Conservation (phyloP, 176 grass and related monocot species). For the Bolboschoenus planiculmis region DNA sequence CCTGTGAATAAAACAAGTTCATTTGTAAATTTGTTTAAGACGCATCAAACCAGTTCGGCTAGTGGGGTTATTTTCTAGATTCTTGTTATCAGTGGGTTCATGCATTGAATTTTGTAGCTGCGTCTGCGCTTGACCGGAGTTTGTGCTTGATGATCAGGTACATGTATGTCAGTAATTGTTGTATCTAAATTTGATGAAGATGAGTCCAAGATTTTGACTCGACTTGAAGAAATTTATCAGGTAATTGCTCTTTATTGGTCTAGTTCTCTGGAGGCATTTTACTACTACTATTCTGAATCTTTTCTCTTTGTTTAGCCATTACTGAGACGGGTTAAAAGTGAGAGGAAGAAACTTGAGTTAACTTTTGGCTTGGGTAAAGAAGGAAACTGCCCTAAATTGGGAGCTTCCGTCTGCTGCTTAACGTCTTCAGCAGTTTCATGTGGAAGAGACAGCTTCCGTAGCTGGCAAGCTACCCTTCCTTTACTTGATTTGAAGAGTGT, state of each 20-base stretch:
- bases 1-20: background rate
- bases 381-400: constrained; percentile 13
- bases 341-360: constrained; percentile 44
- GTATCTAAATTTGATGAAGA: constrained; percentile 41
- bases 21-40: background rate
- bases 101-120: constrained; percentile 13
- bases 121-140: background rate
- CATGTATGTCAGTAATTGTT: constrained; percentile 41
- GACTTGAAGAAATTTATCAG: constrained; percentile 66
- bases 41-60: background rate
- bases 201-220: constrained; percentile 28
- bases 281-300: constrained; percentile 16
- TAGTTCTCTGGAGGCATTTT: background rate
- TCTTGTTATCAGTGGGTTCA: background rate
- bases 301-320: constrained; percentile 57
- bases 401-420: constrained; percentile 52
- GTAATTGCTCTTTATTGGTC: constrained; percentile 30
- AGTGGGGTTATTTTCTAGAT: background rate
- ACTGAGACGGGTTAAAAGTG: constrained; percentile 41
- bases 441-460: constrained; percentile 35
- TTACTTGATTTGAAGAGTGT: constrained; percentile 84
- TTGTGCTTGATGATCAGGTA: constrained; percentile 35
- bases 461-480: constrained; percentile 60
- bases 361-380: constrained; percentile 22
- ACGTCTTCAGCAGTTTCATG: constrained; percentile 40